Conservation (phyloP, 352 stramenopile genomes). For the Blastocystis sp. region DNA sequence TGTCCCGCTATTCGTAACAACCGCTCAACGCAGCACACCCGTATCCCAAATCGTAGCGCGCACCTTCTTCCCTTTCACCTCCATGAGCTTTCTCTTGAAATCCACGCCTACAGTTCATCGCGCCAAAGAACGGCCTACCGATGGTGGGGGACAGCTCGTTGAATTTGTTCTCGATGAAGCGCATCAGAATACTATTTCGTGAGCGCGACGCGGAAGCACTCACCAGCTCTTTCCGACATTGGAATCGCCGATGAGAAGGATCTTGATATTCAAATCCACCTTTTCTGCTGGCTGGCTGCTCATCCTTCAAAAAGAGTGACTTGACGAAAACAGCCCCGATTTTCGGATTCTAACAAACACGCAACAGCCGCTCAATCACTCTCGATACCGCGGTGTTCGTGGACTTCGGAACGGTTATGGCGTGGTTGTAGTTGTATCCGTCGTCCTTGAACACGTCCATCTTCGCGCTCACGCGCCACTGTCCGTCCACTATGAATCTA, state of each 20-base stretch:
- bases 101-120: slow-evolving; percentile 81
- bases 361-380: slow-evolving; percentile 17
- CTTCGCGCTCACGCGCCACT: slow-evolving; percentile 9
- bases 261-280: slow-evolving; percentile 86
- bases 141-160: slow-evolving; percentile 88
- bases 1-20: slow-evolving; percentile 79
- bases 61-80: slow-evolving; percentile 86
- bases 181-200: slow-evolving; percentile 83
- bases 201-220: slow-evolving; percentile 24
- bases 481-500: slow-evolving; percentile 70
- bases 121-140: slow-evolving; percentile 9
- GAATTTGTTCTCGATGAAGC: slow-evolving; percentile 88
- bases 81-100: slow-evolving; percentile 90
- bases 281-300: slow-evolving; percentile 71
- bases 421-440: slow-evolving; percentile 48
- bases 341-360: background rate
- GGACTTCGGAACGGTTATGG: slow-evolving; percentile 27
- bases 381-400: slow-evolving; percentile 30
- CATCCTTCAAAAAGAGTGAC: slow-evolving; percentile 19
- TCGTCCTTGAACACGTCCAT: slow-evolving; percentile 6
- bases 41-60: slow-evolving; percentile 91
- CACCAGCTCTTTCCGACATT: slow-evolving; percentile 89
- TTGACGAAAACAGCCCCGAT: background rate
- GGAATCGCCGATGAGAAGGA: slow-evolving; percentile 88
- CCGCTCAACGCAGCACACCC: background rate